Evolutionary conservation across 768 basidiomycete genomes (phyloP).

Genomic region (Tylopilus felleus): DNA sequence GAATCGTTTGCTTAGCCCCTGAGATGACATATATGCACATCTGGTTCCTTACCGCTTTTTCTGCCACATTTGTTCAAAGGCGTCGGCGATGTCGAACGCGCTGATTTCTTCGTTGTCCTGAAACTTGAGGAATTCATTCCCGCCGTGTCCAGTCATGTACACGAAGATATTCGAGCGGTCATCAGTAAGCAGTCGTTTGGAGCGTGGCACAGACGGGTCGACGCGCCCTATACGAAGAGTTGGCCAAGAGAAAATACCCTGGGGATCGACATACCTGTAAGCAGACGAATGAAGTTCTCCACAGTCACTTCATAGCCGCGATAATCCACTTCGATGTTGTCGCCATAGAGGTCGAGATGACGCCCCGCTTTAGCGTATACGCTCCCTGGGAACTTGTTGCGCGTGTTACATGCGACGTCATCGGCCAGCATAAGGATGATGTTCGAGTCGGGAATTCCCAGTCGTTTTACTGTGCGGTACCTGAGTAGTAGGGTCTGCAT

Average conservation of each 20-base stretch:
- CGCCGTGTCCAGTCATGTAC: slow-evolving; percentile 98
- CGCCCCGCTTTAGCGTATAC: slow-evolving; percentile 89
- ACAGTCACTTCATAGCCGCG: slow-evolving; percentile 97
- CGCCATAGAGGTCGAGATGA: slow-evolving; percentile 87
- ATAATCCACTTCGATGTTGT: slow-evolving; percentile 97
- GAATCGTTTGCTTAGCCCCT: slow-evolving; percentile 31
- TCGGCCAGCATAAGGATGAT: slow-evolving; percentile 99
- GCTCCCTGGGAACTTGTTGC: slow-evolving; percentile 88
- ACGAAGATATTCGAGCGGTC: slow-evolving; percentile 91
- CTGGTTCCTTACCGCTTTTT: slow-evolving; percentile 69
- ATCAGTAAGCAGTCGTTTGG: slow-evolving; percentile 89
- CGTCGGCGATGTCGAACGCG: slow-evolving; percentile 96
- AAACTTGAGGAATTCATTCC: slow-evolving; percentile 97
- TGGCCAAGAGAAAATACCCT: not conserved
- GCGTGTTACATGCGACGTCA: slow-evolving; percentile 89
- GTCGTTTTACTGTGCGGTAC: slow-evolving; percentile 97
- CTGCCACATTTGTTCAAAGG: slow-evolving; percentile 98
- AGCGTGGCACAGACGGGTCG: slow-evolving; percentile 79
- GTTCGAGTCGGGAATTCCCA: slow-evolving; percentile 97
- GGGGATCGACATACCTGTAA: slow-evolving; percentile 67
- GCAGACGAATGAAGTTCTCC: slow-evolving; percentile 87
- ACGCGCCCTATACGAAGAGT: slow-evolving; percentile 62
- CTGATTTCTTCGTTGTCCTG: slow-evolving; percentile 99
- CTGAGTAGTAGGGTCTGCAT: slow-evolving; percentile 36
- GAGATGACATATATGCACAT: not conserved